Conservation (phyloP, 768 basidiomycete genomes). For the Collybia nuda region DNA sequence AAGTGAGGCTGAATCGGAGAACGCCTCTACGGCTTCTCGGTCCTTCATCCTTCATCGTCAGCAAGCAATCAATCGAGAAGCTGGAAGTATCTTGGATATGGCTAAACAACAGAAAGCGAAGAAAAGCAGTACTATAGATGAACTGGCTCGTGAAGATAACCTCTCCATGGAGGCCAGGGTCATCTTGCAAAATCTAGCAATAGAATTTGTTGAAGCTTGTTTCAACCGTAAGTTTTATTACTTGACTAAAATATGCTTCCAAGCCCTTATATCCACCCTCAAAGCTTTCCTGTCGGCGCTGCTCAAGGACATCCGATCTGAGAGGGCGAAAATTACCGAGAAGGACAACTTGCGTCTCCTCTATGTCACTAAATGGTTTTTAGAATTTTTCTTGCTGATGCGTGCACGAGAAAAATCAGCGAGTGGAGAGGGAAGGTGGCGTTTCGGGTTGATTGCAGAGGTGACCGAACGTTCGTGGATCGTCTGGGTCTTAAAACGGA, state of each 20-base stretch:
- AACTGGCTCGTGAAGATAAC: constrained; percentile 66
- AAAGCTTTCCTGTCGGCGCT: constrained; percentile 86
- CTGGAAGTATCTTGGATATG: constrained; percentile 71
- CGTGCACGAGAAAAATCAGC: constrained; percentile 36
- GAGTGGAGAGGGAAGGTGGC: constrained; percentile 41
- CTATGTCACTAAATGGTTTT: constrained; percentile 86
- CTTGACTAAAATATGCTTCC: constrained; percentile 11
- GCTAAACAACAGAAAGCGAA: constrained; percentile 59
- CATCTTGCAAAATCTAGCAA: constrained; percentile 67
- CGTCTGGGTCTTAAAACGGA: constrained; percentile 85
- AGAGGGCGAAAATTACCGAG: constrained; percentile 90
- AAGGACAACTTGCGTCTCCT: constrained; percentile 91
- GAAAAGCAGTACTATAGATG: constrained; percentile 63
- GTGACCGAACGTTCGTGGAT: constrained; percentile 88
- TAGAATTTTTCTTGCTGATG: constrained; percentile 82
- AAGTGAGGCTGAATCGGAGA: constrained; percentile 22
- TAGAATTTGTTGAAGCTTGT: constrained; percentile 74
- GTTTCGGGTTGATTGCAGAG: constrained; percentile 76
- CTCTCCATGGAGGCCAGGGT: constrained; percentile 63
- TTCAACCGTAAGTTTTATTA: constrained; percentile 76
- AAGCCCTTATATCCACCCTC: constrained; percentile 3
- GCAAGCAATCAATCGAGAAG: constrained; percentile 69
- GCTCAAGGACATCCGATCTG: constrained; percentile 91
- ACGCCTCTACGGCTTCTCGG: constrained; percentile 34
- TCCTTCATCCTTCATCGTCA: constrained; percentile 84